Evolutionary conservation across 805 yeast genomes (phyloP).

Genomic region (Barnettozyma populi): DNA sequence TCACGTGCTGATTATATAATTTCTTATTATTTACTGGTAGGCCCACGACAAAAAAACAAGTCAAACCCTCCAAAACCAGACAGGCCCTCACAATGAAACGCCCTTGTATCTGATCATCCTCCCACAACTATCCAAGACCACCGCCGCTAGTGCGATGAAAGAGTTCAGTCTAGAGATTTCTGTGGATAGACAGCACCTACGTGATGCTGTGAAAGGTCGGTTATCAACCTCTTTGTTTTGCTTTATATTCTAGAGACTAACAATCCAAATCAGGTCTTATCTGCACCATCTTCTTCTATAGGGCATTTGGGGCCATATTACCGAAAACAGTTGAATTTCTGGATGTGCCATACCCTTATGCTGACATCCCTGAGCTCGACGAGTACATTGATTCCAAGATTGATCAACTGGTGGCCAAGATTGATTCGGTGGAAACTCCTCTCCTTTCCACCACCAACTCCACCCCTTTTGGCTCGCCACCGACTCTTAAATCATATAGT

Average conservation of each 20-base stretch:
- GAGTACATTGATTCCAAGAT: constrained; percentile 32
- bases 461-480: constrained; percentile 23
- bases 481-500: constrained; percentile 7
- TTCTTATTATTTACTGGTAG: background rate
- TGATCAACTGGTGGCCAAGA: constrained; percentile 25
- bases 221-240: background rate
- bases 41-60: background rate
- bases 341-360: constrained; percentile 54
- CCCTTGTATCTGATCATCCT: background rate
- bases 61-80: background rate
- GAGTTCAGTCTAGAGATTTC: constrained; percentile 12
- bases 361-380: constrained; percentile 45
- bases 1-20: background rate
- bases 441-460: constrained; percentile 16
- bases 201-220: constrained; percentile 10
- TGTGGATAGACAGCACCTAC: constrained; percentile 8
- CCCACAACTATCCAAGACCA: background rate
- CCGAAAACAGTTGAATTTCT: constrained; percentile 53
- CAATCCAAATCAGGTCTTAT: constrained; percentile 29
- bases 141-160: constrained; percentile 3
- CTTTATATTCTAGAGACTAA: background rate
- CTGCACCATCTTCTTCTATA: constrained; percentile 62
- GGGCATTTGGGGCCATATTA: constrained; percentile 59
- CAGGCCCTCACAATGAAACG: background rate
- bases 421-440: constrained; percentile 16